Conservation (phyloP, 2,329 filamentous ascomycete genomes). For the Phaeosphaeria sp. region DNA sequence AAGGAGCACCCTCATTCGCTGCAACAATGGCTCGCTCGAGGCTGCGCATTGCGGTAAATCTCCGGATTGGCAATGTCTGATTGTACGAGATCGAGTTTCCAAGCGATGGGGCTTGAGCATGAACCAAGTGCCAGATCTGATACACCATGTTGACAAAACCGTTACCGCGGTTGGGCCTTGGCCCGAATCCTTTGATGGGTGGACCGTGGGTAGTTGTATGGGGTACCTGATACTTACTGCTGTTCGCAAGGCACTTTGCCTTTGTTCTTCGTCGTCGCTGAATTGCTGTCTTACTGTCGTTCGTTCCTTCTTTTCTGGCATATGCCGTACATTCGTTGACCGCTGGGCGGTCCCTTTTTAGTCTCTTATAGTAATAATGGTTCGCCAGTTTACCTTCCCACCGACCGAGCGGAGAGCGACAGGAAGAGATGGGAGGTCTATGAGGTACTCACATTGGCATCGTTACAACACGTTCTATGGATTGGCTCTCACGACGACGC, state of each 20-base stretch:
- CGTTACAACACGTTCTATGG: slow-evolving; percentile 37
- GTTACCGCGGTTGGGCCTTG: slow-evolving; percentile 9
- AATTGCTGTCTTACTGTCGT: neutral
- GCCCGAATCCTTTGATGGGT: slow-evolving; percentile 2
- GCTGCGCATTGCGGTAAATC: slow-evolving; percentile 10
- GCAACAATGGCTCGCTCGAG: neutral
- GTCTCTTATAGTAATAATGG: slow-evolving; percentile 11
- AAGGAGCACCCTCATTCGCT: slow-evolving; percentile 1
- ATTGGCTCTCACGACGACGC: slow-evolving; percentile 29
- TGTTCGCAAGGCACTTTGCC: neutral
- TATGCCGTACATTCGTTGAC: slow-evolving; percentile 19
- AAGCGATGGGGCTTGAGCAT: slow-evolving; percentile 12
- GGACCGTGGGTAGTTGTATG: neutral
- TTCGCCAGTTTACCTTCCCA: slow-evolving; percentile 27
- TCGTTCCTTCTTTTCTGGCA: slow-evolving; percentile 1
- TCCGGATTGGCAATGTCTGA: neutral
- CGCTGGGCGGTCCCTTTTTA: slow-evolving; percentile 17
- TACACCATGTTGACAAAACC: slow-evolving; percentile 17
- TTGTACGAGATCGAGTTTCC: slow-evolving; percentile 1
- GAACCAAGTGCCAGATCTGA: slow-evolving; percentile 15
- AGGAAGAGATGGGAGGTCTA: slow-evolving; percentile 18
- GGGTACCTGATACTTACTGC: neutral
- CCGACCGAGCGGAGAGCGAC: slow-evolving; percentile 17
- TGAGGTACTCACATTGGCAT: slow-evolving; percentile 30
- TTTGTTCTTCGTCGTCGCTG: neutral